Percentiles rank a stretch among this genome's conserved stretches.
phyloP scores from a whole-genome alignment of 106 monocot species.

The Dendrobium chrysotoxum region DNA sequence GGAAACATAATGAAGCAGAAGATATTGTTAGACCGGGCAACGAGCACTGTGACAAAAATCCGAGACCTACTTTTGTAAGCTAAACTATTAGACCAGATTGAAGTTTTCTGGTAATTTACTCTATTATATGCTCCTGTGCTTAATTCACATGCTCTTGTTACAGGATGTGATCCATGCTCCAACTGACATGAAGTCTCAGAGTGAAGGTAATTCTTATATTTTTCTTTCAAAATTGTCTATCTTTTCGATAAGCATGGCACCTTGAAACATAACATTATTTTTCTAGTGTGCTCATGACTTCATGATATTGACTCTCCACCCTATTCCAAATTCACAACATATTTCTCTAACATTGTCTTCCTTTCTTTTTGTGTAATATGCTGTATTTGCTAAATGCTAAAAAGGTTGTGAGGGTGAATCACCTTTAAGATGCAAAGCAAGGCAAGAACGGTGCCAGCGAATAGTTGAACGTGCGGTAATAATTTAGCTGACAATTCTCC shows the following conservation, averaged over 20 bases:
- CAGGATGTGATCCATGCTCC: conserved; percentile 32
- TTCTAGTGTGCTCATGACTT: neutral
- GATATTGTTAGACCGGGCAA: conserved; percentile 8
- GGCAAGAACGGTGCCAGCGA: conserved; percentile 75
- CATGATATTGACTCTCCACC: neutral
- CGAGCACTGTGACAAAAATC: conserved; percentile 25
- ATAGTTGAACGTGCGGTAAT: conserved; percentile 83
- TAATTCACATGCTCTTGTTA: neutral
- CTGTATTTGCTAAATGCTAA: neutral
- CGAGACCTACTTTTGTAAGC: conserved; percentile 15
- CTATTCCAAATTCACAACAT: neutral
- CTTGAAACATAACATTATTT: neutral
- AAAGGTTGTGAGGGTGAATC: conserved; percentile 51
- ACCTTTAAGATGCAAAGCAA: conserved; percentile 76
- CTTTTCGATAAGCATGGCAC: neutral
- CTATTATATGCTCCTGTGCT: neutral
- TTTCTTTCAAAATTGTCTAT: neutral
- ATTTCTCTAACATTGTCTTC: neutral
- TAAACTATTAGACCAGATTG: neutral
- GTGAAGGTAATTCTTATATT: conserved; percentile 14
- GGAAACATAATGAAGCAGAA: conserved; percentile 22
- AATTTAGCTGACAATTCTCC: neutral
- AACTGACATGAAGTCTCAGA: conserved; percentile 27
- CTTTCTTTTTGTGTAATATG: neutral
- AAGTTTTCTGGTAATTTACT: neutral